Evolutionary conservation across 1,139 yeast genomes (phyloP).

Genomic region (Hyphopichia pseudoburtonii): DNA sequence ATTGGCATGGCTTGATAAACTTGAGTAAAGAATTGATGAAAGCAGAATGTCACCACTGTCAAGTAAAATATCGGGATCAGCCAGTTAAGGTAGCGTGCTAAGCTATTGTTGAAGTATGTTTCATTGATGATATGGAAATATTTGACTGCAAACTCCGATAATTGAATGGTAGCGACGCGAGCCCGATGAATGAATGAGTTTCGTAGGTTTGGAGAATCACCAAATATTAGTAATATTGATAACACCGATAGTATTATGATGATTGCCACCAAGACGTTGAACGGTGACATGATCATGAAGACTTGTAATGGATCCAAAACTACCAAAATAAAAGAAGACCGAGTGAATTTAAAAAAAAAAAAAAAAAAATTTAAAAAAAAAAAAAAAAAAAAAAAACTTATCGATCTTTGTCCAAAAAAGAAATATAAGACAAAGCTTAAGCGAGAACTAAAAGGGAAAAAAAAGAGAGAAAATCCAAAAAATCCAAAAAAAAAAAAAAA

Average conservation of each 20-base stretch:
- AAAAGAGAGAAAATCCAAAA: too few species aligned
- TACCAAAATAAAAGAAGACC: neutral
- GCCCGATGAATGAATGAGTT: constrained; percentile 29
- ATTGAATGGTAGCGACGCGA: constrained; percentile 12
- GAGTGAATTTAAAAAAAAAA: neutral
- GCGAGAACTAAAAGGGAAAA: too few species aligned
- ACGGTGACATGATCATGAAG: neutral
- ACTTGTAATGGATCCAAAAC: too few species aligned
- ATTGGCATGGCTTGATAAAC: constrained; percentile 31
- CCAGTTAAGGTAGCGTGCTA: constrained; percentile 30
- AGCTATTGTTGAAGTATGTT: constrained; percentile 14
- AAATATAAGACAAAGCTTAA: too few species aligned
- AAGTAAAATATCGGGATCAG: constrained; percentile 52
- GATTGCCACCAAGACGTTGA: neutral
- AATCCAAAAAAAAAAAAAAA: too few species aligned
- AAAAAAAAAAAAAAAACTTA: too few species aligned
- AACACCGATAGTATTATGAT: neutral
- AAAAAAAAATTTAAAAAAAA: too few species aligned
- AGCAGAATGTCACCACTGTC: constrained; percentile 43
- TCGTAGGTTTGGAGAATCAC: constrained; percentile 52
- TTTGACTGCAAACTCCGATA: constrained; percentile 11
- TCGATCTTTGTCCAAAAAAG: too few species aligned
- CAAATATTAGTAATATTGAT: constrained; percentile 40
- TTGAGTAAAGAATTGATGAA: constrained; percentile 44
- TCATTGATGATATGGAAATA: constrained; percentile 15